Base-by-base conservation (phyloP, 2,329 filamentous ascomycete species). In the Diplodia seriata region DNA sequence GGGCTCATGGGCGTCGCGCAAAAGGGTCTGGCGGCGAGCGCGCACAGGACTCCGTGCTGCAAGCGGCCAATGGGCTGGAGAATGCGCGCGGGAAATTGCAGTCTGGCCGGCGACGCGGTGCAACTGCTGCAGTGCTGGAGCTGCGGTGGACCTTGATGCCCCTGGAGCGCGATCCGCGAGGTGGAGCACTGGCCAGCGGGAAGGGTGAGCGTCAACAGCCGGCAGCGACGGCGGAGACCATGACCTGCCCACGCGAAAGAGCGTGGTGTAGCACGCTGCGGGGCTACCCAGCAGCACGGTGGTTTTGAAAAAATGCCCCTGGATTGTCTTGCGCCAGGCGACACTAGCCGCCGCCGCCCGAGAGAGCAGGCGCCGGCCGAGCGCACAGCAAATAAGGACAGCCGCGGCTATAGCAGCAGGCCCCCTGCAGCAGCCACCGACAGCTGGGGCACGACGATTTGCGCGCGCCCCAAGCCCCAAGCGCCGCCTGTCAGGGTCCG, bases 1-100 rank as follows among this genome's bases (percentile, higher is more conserved):
- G n/a, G 43, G 33, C 54, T 67, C 65, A 67, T 67, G 55, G 65
- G 55, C 54, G 65, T 57, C 49, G 66, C 54, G 66, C 56, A 59
- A 61, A 67, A 61, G 66, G 55, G 66, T 67, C 54, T 47, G 62
- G 62, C 62, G 40, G 15, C 14, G 29, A 36, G 43, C 59, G 29
- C 59, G 61, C 61, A 49, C 61, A 51, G 61, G 61, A 54, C 62
- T 47, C 33, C 23, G 49, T 55, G 62, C 62, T 31, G 49, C n/a
- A 36, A 26, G 23, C 50, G 62, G 62, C 62, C 62, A 43, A 43
- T 65, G 62, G 50, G 49, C 62, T 54, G 51, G 62, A 65, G 62
- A 65, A 53, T 43, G 62, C 50, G 36, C 62, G 61, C 36, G 62
- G 62, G 62, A 65, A 65, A 65, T 65, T 65, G 62, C 62, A 65